Conservation (phyloP, 306 rosid genomes). For the Amphicarpaea edgeworthii region DNA sequence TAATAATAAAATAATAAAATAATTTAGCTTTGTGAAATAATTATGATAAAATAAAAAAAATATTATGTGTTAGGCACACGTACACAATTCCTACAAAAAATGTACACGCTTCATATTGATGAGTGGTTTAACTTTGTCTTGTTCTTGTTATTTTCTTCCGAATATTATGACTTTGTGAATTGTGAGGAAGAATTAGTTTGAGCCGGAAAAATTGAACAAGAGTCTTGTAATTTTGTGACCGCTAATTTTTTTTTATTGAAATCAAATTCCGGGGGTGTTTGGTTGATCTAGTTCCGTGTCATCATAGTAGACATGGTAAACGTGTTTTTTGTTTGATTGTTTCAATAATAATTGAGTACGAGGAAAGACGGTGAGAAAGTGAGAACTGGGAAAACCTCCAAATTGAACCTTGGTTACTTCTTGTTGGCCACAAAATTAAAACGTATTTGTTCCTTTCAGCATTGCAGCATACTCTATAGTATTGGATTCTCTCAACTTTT, state of each 20-base stretch:
- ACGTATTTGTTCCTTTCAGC: too few species aligned
- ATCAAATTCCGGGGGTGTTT: neutral
- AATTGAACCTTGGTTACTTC: too few species aligned
- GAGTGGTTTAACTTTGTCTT: slow-evolving; percentile 10
- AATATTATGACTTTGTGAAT: neutral
- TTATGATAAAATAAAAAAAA: neutral
- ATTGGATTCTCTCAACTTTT: too few species aligned
- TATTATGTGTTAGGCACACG: neutral
- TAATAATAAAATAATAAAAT: neutral
- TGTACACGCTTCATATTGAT: neutral
- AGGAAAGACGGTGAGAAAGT: too few species aligned
- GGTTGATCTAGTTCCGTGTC: neutral
- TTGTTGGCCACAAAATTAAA: too few species aligned
- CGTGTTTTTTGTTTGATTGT: neutral
- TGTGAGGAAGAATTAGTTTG: neutral
- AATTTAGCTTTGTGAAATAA: neutral
- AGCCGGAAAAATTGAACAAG: slow-evolving; percentile 35
- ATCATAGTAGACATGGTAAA: neutral
- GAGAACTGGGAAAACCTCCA: too few species aligned
- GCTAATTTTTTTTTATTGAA: neutral
- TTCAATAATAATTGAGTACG: neutral
- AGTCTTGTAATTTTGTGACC: slow-evolving; percentile 34
- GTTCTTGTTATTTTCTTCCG: neutral
- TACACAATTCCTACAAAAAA: neutral
- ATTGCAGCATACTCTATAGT: too few species aligned